Conservation (phyloP, 1,284 basidiomycete genomes). For the Leucoagaricus sp. region DNA sequence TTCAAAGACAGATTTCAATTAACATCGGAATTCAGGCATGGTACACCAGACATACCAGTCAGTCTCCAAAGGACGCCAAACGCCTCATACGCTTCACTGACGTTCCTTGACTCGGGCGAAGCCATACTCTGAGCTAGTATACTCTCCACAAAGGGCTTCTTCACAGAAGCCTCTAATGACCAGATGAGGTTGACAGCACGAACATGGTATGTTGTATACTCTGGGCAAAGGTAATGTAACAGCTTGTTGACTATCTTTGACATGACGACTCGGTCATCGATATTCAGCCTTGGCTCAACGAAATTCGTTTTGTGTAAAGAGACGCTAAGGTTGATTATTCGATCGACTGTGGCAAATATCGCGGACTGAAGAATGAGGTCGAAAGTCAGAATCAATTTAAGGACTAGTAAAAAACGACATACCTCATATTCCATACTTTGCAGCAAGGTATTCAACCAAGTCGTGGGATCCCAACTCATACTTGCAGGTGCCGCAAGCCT, state of each 20-base stretch:
- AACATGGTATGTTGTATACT: conserved; percentile 75
- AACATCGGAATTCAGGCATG: not conserved
- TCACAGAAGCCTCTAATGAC: conserved; percentile 71
- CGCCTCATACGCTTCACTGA: conserved; percentile 73
- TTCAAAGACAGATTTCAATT: not conserved
- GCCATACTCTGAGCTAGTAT: conserved; percentile 74
- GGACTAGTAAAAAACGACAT: conserved; percentile 18
- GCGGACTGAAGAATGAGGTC: conserved; percentile 40
- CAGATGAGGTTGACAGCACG: conserved; percentile 88
- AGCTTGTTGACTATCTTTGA: conserved; percentile 67
- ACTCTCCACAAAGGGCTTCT: conserved; percentile 70
- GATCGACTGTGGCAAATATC: conserved; percentile 71
- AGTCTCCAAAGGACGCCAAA: conserved; percentile 94
- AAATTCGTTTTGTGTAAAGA: conserved; percentile 52
- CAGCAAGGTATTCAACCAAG: conserved; percentile 57
- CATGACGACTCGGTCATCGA: conserved; percentile 58
- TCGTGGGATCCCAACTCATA: conserved; percentile 56
- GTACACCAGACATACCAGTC: conserved; percentile 57
- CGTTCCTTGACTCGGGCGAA: conserved; percentile 46
- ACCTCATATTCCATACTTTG: conserved; percentile 56
- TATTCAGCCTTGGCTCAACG: conserved; percentile 52
- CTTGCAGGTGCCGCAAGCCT: conserved; percentile 40
- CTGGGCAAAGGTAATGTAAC: conserved; percentile 72
- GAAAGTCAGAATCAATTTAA: conserved; percentile 3
- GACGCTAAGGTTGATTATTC: conserved; percentile 60